These are phyloP conservation scores for Phytophthora rubi DNA, from an alignment of 352 stramenopile species.

Conservation along the genomic window DNA sequence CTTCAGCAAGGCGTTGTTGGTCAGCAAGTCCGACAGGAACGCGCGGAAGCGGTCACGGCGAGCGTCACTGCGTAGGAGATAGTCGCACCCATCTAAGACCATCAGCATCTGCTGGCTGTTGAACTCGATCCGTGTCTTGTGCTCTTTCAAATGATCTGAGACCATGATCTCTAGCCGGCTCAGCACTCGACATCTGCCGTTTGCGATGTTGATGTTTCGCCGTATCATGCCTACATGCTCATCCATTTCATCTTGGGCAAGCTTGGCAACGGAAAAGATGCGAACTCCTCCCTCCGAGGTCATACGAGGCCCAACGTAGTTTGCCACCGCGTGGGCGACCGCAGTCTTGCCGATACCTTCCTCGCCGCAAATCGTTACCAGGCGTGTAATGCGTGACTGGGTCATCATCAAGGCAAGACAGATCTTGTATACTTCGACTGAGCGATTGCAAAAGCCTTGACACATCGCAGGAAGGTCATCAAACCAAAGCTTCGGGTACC, in stretches of 20 bases:
- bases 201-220: constrained; percentile 49
- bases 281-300: constrained; percentile 72
- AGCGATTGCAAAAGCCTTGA: constrained; percentile 82
- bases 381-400: constrained; percentile 74
- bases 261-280: constrained; percentile 67
- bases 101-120: constrained; percentile 67
- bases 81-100: constrained; percentile 79
- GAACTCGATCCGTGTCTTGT: constrained; percentile 59
- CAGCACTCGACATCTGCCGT: constrained; percentile 51
- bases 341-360: constrained; percentile 83
- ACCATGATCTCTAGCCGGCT: constrained; percentile 59
- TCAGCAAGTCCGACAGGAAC: constrained; percentile 74
- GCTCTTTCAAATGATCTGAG: constrained; percentile 52
- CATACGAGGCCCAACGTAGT: constrained; percentile 83
- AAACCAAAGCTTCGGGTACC: constrained; percentile 82
- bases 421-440: constrained; percentile 86
- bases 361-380: constrained; percentile 78
- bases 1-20: constrained; percentile 76
- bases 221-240: constrained; percentile 57
- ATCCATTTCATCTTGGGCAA: constrained; percentile 68
- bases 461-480: constrained; percentile 79
- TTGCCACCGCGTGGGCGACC: constrained; percentile 72
- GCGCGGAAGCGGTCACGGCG: constrained; percentile 66
- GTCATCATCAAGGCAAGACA: constrained; percentile 79
- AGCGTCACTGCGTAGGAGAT: constrained; percentile 54